phyloP scores from a whole-genome alignment of 805 yeast genomes.

The Vanderwaltozyma tropicalis region DNA sequence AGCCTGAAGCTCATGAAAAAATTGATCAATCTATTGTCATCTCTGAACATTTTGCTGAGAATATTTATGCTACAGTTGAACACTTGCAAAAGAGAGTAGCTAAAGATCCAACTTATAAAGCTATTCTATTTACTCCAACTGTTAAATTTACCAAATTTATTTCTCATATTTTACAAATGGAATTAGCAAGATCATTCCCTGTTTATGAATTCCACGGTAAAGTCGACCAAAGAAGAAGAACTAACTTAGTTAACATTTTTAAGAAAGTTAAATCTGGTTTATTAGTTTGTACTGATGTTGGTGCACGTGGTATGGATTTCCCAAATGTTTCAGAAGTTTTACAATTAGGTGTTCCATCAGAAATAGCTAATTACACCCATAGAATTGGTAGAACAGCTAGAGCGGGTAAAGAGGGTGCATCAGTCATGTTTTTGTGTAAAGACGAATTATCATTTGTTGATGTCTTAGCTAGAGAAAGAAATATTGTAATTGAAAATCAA shows the following conservation, averaged over 20 bases:
- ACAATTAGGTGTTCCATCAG: constrained; percentile 71
- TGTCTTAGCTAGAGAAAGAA: constrained; percentile 39
- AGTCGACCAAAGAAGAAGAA: constrained; percentile 59
- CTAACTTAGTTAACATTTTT: constrained; percentile 45
- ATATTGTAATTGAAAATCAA: constrained; percentile 42
- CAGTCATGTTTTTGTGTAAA: constrained; percentile 47
- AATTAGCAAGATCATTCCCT: constrained; percentile 23
- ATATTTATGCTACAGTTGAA: constrained; percentile 46
- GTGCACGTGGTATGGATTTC: constrained; percentile 95
- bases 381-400: constrained; percentile 95
- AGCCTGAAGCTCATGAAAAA: constrained; percentile 68
- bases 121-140: constrained; percentile 76
- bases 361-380: constrained; percentile 74
- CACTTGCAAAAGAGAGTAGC: constrained; percentile 35
- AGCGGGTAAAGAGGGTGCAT: constrained; percentile 72
- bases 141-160: constrained; percentile 55
- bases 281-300: constrained; percentile 81
- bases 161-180: constrained; percentile 32
- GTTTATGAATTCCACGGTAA: constrained; percentile 57
- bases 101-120: constrained; percentile 47
- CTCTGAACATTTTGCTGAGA: constrained; percentile 46
- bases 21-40: constrained; percentile 58
- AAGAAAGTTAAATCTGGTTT: constrained; percentile 40
- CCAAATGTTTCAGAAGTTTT: constrained; percentile 77
- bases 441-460: constrained; percentile 48